Percentiles rank a stretch among this genome's conserved stretches.
Conservation (phyloP, 148 eudicot species). For the Chenopodium suecicum region DNA sequence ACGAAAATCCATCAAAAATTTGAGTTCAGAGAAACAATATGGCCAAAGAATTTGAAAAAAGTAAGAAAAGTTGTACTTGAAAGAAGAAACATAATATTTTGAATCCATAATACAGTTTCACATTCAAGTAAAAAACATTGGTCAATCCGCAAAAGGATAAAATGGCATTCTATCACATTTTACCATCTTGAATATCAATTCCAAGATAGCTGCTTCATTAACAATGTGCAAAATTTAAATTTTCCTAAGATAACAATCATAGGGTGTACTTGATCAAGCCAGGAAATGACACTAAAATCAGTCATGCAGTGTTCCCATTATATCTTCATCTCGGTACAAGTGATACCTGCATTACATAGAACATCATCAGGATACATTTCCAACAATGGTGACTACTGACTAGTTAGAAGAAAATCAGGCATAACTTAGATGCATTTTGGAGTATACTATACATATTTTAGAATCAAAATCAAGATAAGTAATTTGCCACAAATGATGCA, state of each 20-base stretch:
- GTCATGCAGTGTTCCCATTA: slow-evolving; percentile 37
- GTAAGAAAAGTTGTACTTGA: neutral
- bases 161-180: neutral
- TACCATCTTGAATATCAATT: neutral
- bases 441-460: neutral
- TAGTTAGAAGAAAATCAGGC: neutral
- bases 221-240: neutral
- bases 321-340: slow-evolving; percentile 40
- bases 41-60: neutral
- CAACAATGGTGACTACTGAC: neutral
- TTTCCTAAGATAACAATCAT: neutral
- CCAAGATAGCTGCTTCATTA: neutral
- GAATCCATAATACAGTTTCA: neutral
- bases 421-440: neutral
- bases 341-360: slow-evolving; percentile 28
- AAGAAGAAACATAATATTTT: neutral
- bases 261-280: slow-evolving; percentile 12
- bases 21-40: too few relatives aligned
- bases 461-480: neutral
- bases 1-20: too few relatives aligned
- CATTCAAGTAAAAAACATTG: neutral
- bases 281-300: slow-evolving; percentile 16
- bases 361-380: neutral
- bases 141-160: neutral
- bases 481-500: neutral